Conservation (phyloP, 306 rosid species). For the Arachis stenosperma region DNA sequence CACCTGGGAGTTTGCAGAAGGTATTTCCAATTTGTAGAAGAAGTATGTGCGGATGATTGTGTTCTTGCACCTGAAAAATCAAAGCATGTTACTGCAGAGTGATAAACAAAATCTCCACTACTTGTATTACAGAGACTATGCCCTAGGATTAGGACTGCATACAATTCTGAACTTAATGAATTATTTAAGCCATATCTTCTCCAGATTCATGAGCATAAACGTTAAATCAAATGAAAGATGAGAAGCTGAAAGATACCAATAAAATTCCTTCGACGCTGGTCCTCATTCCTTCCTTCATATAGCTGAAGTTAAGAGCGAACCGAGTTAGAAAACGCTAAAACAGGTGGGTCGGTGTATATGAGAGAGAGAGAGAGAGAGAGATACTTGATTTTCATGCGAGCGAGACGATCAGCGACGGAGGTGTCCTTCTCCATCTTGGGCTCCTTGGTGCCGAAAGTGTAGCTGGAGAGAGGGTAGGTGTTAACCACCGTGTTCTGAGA, state of each 20-base stretch:
- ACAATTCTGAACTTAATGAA: too few species aligned
- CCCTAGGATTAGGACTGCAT: too few species aligned
- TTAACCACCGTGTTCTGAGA: conserved; percentile 74
- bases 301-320: conserved; percentile 54
- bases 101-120: background rate
- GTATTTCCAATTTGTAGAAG: conserved; percentile 98
- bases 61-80: conserved; percentile 88
- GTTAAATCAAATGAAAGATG: too few species aligned
- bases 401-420: conserved; percentile 99
- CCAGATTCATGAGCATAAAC: too few species aligned
- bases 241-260: conserved; percentile 53
- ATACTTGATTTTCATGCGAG: conserved; percentile 99
- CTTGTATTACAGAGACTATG: too few species aligned
- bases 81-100: background rate
- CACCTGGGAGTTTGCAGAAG: conserved; percentile 99
- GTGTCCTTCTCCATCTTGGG: conserved; percentile 99
- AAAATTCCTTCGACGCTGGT: conserved; percentile 97
- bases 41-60: conserved; percentile 98
- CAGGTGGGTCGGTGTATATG: too few species aligned
- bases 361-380: background rate
- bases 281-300: conserved; percentile 98
- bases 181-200: too few species aligned
- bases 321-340: background rate
- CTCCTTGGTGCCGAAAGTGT: conserved; percentile 98
- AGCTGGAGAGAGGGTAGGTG: conserved; percentile 95